Conservation (phyloP, 2,329 filamentous ascomycete genomes). For the Salinomyces thailandicus region DNA sequence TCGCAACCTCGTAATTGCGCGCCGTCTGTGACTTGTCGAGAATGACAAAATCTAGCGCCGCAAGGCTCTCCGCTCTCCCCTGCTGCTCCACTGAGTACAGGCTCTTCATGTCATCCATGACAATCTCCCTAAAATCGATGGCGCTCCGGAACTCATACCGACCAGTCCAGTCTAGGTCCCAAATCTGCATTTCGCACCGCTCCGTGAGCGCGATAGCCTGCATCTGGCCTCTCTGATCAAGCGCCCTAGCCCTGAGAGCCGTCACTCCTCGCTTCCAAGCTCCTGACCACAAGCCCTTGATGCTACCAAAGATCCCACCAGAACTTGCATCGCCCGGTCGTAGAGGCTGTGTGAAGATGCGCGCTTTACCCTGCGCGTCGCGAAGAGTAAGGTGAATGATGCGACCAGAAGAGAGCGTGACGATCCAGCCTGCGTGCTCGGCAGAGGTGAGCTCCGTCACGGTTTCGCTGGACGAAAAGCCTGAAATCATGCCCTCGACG, state of each 20-base stretch:
- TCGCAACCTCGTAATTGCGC: slow-evolving; percentile 14
- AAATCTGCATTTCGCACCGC: slow-evolving; percentile 68
- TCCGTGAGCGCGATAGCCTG: slow-evolving; percentile 71
- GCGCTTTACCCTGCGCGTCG: slow-evolving; percentile 76
- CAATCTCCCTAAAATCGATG: slow-evolving; percentile 55
- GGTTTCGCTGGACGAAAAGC: slow-evolving; percentile 66
- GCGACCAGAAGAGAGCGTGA: slow-evolving; percentile 75
- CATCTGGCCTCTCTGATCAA: slow-evolving; percentile 67
- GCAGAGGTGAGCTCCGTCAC: slow-evolving; percentile 70
- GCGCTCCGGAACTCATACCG: slow-evolving; percentile 66
- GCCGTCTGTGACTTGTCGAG: slow-evolving; percentile 29
- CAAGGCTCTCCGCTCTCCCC: slow-evolving; percentile 16
- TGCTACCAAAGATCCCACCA: slow-evolving; percentile 67
- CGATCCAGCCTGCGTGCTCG: slow-evolving; percentile 76
- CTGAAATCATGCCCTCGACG: slow-evolving; percentile 62
- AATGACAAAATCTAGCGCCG: slow-evolving; percentile 67
- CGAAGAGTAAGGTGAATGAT: slow-evolving; percentile 77
- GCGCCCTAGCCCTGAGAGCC: slow-evolving; percentile 64
- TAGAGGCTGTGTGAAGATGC: slow-evolving; percentile 67
- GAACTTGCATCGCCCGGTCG: slow-evolving; percentile 47
- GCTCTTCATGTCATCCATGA: slow-evolving; percentile 53
- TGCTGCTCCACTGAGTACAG: slow-evolving; percentile 39
- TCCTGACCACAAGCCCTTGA: slow-evolving; percentile 64
- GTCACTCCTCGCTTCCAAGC: slow-evolving; percentile 66
- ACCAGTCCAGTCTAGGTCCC: slow-evolving; percentile 82